A percentile compares a stretch with the other conserved stretches of the same genome.
These are phyloP conservation scores for Xerophyta viscosa DNA, from an alignment of 106 monocot species.

Conservation along the genomic window DNA sequence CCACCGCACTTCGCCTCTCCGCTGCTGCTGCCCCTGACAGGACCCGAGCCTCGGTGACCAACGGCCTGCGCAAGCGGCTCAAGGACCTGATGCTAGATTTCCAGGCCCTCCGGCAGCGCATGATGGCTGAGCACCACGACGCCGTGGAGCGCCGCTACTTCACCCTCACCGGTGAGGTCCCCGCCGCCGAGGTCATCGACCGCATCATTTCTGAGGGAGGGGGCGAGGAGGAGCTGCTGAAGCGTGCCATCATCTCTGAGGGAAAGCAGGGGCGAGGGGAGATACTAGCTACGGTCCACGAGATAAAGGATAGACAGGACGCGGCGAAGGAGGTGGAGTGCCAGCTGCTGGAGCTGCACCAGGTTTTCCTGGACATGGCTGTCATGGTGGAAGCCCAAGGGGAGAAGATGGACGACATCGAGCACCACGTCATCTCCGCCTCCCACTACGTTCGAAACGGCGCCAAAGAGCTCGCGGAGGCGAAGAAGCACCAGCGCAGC, in stretches of 20 bases:
- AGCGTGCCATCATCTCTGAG: background rate
- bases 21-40: slow-evolving; percentile 6
- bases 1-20: slow-evolving; percentile 2
- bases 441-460: slow-evolving; percentile 8
- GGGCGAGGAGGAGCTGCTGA: slow-evolving; percentile 5
- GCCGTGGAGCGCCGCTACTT: slow-evolving; percentile 8
- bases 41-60: slow-evolving; percentile 9
- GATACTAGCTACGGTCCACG: slow-evolving; percentile 3
- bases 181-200: slow-evolving; percentile 8
- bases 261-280: slow-evolving; percentile 1
- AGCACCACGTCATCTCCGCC: slow-evolving; percentile 10
- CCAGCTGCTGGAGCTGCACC: slow-evolving; percentile 12
- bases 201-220: slow-evolving; percentile 4
- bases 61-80: slow-evolving; percentile 8
- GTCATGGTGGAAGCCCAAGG: slow-evolving; percentile 10
- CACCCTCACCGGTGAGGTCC: slow-evolving; percentile 6
- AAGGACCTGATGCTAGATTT: slow-evolving; percentile 12
- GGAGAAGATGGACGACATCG: slow-evolving; percentile 10
- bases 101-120: slow-evolving; percentile 9
- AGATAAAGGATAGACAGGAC: slow-evolving; percentile 8
- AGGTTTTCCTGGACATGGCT: slow-evolving; percentile 12
- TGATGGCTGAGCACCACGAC: slow-evolving; percentile 14
- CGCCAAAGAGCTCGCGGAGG: slow-evolving; percentile 1
- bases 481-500: slow-evolving; percentile 8
- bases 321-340: slow-evolving; percentile 12